Percentiles rank a stretch among this genome's conserved stretches.
Evolutionary conservation across 139 green algal genomes (phyloP).

Genomic region (Ulvella scutata): DNA sequence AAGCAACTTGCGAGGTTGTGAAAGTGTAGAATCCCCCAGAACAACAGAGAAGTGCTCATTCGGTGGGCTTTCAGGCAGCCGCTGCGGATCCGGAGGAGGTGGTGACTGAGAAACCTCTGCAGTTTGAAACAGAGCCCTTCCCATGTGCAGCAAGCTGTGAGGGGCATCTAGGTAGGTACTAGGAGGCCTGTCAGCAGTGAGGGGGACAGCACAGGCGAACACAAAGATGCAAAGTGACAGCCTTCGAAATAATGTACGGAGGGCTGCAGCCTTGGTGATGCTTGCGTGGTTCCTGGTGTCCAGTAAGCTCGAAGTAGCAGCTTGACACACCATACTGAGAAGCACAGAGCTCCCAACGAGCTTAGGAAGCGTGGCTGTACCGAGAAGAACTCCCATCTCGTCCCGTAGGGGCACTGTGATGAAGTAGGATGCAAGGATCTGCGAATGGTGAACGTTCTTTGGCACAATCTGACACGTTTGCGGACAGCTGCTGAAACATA

Average conservation of each 20-base stretch:
- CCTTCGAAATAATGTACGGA: not conserved
- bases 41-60: not conserved
- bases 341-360: not conserved
- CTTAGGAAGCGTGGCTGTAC: not conserved
- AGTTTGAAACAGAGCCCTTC: no score
- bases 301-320: not conserved
- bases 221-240: not conserved
- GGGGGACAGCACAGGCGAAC: not conserved
- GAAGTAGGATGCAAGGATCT: not conserved
- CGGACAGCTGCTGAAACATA: no score
- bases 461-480: no score
- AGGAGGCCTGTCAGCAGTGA: not conserved
- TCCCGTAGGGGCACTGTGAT: not conserved
- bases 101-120: no score
- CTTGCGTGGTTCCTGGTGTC: not conserved
- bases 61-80: no score
- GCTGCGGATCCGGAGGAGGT: no score
- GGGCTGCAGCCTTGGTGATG: not conserved
- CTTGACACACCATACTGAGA: not conserved
- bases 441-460: no score
- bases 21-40: not conserved
- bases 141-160: no score
- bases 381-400: not conserved
- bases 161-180: no score
- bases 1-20: not conserved